phyloP scores from a whole-genome alignment of 1,139 yeast species.

The Geotrichum histeridarum region DNA sequence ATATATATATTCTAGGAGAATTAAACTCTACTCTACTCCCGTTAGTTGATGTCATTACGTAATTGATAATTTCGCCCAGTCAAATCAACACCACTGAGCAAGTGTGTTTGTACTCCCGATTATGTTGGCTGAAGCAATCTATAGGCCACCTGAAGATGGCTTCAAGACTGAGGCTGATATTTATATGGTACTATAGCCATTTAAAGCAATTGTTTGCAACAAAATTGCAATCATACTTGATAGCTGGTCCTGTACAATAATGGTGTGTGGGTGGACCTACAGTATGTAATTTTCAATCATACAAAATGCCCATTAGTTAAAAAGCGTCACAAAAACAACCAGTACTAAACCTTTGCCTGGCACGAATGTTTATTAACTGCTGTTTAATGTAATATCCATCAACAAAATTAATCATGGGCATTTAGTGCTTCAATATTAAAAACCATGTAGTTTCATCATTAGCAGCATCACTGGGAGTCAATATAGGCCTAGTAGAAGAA shows the following conservation, averaged over 20 bases:
- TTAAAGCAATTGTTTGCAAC: too few relatives aligned
- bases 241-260: too few relatives aligned
- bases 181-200: too few relatives aligned
- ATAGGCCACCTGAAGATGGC: neutral
- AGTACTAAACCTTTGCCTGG: neutral
- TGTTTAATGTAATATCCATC: too few relatives aligned
- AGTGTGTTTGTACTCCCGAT: neutral
- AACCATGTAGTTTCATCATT: neutral
- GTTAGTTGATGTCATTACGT: too few relatives aligned
- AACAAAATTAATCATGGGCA: neutral
- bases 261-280: too few relatives aligned
- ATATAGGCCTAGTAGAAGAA: neutral
- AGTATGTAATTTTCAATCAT: neutral
- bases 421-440: neutral
- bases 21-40: too few relatives aligned
- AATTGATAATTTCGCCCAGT: too few relatives aligned
- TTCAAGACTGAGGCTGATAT: neutral
- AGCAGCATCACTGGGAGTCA: too few relatives aligned
- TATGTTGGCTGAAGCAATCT: neutral
- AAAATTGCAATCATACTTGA: too few relatives aligned
- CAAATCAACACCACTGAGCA: too few relatives aligned
- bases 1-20: neutral
- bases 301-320: neutral
- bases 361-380: too few relatives aligned
- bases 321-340: neutral